Percentiles rank a stretch among this genome's conserved stretches.
phyloP scores from a whole-genome alignment of 495 filamentous ascomycete genomes.

The Penicillium bovifimosum region DNA sequence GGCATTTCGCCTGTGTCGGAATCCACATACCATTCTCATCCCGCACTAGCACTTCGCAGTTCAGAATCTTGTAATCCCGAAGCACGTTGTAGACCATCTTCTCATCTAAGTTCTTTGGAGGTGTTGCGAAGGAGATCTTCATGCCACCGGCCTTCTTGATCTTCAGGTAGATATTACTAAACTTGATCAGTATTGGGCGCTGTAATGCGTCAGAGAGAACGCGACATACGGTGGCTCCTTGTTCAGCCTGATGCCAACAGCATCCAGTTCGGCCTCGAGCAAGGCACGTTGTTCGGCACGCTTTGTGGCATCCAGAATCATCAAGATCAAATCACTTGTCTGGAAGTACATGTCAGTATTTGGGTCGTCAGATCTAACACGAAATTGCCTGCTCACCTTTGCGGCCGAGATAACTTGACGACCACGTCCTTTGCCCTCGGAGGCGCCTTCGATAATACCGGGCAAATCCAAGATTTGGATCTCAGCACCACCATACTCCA shows the following conservation, averaged over 20 bases:
- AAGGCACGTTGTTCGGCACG: conserved; percentile 88
- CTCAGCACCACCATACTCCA: conserved; percentile 97
- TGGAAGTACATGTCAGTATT: conserved; percentile 22
- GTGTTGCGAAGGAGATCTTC: conserved; percentile 92
- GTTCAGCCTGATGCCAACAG: conserved; percentile 93
- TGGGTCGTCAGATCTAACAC: background rate
- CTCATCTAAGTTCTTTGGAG: conserved; percentile 88
- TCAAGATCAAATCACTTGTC: conserved; percentile 95
- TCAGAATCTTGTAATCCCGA: conserved; percentile 97
- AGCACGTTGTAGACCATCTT: conserved; percentile 97
- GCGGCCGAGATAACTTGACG: conserved; percentile 98
- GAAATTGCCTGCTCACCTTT: conserved; percentile 43
- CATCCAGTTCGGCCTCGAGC: conserved; percentile 88
- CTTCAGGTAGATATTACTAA: conserved; percentile 97
- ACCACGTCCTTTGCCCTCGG: conserved; percentile 94
- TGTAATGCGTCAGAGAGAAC: background rate
- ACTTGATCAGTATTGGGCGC: conserved; percentile 12
- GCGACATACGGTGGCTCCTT: conserved; percentile 74
- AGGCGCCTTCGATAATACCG: conserved; percentile 96
- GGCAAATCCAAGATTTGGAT: conserved; percentile 98
- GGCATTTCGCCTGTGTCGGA: background rate
- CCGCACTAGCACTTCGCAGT: conserved; percentile 91
- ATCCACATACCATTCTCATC: conserved; percentile 69
- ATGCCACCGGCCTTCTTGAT: conserved; percentile 93
- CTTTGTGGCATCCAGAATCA: conserved; percentile 97